These are phyloP conservation scores for Aureobasidium sp. DNA, from an alignment of 2,329 filamentous ascomycete species.

Conservation along the genomic window DNA sequence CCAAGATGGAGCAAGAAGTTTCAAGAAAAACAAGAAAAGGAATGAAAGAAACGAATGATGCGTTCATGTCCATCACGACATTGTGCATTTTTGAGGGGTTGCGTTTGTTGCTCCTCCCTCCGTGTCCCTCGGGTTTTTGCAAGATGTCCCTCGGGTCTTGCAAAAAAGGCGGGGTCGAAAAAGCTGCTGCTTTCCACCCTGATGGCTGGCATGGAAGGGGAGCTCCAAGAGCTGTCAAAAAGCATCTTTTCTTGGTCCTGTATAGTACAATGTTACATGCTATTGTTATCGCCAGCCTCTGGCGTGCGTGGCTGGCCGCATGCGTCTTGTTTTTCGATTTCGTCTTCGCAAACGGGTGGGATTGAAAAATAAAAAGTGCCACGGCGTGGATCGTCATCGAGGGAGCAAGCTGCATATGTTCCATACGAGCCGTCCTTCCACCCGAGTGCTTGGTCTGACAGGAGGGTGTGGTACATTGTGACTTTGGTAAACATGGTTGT, in stretches of 20 bases:
- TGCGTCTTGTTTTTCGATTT: not conserved
- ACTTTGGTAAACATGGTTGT: not conserved
- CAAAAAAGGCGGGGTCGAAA: not conserved
- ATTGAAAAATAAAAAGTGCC: not conserved
- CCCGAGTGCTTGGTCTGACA: not conserved
- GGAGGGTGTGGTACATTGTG: not conserved
- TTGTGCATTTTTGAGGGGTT: not conserved
- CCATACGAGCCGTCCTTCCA: not conserved
- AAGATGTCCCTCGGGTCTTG: not conserved
- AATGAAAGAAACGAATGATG: not conserved
- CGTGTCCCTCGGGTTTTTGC: too few relatives aligned
- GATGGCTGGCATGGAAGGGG: not conserved
- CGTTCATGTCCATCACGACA: not conserved
- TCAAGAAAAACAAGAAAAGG: not conserved
- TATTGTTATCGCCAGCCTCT: not conserved
- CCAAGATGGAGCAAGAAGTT: not conserved
- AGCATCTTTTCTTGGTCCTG: not conserved
- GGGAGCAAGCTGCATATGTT: not conserved
- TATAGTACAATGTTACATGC: not conserved
- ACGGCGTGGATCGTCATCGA: not conserved
- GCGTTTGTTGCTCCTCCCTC: not conserved
- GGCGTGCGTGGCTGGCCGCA: not conserved
- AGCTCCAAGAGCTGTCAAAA: not conserved
- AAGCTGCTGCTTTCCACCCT: not conserved
- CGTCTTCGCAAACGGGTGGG: not conserved